These are phyloP conservation scores for Rhizophagus clarus DNA, from an alignment of 192 early-diverging fungal species.

Conservation along the genomic window DNA sequence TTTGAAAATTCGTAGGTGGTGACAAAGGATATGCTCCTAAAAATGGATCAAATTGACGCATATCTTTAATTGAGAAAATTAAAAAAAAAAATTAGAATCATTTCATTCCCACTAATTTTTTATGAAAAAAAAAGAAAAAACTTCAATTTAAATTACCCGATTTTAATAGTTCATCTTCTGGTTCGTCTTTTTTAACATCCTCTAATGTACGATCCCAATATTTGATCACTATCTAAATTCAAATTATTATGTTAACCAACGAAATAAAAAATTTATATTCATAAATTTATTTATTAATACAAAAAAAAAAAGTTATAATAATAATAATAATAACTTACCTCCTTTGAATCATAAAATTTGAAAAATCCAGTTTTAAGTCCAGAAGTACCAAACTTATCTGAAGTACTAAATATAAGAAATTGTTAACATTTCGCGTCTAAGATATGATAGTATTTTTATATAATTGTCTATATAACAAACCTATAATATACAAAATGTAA, in stretches of 20 bases:
- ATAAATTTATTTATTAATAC: too few relatives aligned
- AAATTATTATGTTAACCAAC: conserved; percentile 31
- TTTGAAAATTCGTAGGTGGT: conserved; percentile 65
- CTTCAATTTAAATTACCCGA: conserved; percentile 50
- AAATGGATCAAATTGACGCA: conserved; percentile 76
- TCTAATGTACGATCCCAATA: conserved; percentile 81
- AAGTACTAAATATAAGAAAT: conserved; percentile 34
- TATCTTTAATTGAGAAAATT: conserved; percentile 45
- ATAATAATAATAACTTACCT: conserved; percentile 47
- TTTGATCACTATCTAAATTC: conserved; percentile 69
- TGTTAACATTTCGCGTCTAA: background rate
- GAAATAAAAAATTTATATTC: conserved; percentile 12
- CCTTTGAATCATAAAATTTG: conserved; percentile 61
- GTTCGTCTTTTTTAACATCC: conserved; percentile 61
- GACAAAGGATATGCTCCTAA: conserved; percentile 82
- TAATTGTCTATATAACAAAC: background rate
- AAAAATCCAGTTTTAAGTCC: conserved; percentile 80
- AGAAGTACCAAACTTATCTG: conserved; percentile 45
- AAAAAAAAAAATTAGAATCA: background rate
- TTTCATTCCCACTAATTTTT: background rate
- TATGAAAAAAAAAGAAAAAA: background rate
- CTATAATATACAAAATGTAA: conserved; percentile 90
- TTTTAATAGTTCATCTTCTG: conserved; percentile 59
- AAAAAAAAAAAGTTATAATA: background rate
- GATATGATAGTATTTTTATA: background rate